phyloP scores from a whole-genome alignment of 345 rosid species.

The Aquilaria sinensis region DNA sequence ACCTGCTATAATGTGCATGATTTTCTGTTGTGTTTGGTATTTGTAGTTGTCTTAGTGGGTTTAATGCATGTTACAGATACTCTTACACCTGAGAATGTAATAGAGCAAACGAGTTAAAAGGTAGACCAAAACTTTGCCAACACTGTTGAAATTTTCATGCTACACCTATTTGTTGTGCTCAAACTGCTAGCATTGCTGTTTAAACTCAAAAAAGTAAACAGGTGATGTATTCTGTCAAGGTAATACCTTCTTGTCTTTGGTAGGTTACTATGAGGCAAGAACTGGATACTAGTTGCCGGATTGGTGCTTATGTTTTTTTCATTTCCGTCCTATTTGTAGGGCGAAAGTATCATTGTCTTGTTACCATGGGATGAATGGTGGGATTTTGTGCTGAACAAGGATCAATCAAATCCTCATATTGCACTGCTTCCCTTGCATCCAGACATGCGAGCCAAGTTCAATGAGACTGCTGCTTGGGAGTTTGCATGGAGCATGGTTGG shows the following conservation, averaged over 20 bases:
- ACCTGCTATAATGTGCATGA: too few species aligned
- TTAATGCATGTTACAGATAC: too few species aligned
- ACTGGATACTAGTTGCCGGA: neutral
- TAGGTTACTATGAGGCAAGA: neutral
- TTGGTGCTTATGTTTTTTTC: neutral
- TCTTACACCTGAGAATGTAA: too few species aligned
- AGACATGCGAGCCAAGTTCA: conserved; percentile 68
- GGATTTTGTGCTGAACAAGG: conserved; percentile 81
- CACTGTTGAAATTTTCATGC: too few species aligned
- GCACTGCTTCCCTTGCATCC: conserved; percentile 91
- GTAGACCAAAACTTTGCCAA: too few species aligned
- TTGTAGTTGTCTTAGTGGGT: too few species aligned
- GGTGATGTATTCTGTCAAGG: neutral
- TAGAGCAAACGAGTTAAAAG: too few species aligned
- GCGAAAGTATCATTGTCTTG: conserved; percentile 71
- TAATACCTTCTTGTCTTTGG: neutral
- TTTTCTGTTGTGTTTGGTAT: too few species aligned
- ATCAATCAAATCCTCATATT: conserved; percentile 82
- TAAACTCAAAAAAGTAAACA: neutral
- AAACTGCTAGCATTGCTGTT: neutral
- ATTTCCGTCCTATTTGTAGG: conserved; percentile 25
- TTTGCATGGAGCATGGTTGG: conserved; percentile 81
- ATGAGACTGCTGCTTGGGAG: conserved; percentile 90
- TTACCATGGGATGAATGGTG: conserved; percentile 98
- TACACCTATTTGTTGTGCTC: too few species aligned